phyloP scores from a whole-genome alignment of 495 filamentous ascomycete species.

The Penicillium cataractarum region DNA sequence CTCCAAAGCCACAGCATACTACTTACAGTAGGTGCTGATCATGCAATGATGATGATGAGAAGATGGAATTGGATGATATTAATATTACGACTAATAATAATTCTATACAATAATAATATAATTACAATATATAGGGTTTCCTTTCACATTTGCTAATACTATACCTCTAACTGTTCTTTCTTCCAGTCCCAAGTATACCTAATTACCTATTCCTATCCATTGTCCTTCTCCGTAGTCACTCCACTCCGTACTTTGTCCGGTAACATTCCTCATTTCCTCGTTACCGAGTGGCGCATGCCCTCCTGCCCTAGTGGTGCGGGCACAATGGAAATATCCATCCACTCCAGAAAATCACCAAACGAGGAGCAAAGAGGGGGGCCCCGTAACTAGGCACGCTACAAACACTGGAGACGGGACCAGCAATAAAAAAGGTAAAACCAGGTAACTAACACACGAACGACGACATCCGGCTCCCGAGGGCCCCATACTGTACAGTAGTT shows the following conservation, averaged over 20 bases:
- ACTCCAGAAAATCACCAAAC: neutral
- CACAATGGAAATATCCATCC: neutral
- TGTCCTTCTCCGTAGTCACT: neutral
- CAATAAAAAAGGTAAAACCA: neutral
- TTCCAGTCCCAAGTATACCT: too few relatives aligned
- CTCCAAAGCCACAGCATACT: neutral
- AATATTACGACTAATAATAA: neutral
- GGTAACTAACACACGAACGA: neutral
- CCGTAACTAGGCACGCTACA: neutral
- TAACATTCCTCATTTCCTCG: slow-evolving; percentile 15
- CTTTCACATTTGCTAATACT: neutral
- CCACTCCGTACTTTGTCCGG: neutral
- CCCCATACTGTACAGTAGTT: neutral
- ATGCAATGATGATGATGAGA: slow-evolving; percentile 5
- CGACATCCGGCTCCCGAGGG: neutral
- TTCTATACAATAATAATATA: neutral
- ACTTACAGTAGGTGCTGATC: neutral
- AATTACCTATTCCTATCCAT: too few relatives aligned
- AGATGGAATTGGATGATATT: neutral
- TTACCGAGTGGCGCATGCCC: slow-evolving; percentile 25
- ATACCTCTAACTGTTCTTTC: neutral
- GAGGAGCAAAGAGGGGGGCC: neutral
- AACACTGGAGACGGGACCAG: neutral
- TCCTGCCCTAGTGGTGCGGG: slow-evolving; percentile 17
- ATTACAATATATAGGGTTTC: neutral